These are phyloP conservation scores for Plasmopara muralis DNA, from an alignment of 352 stramenopile species.

Conservation along the genomic window DNA sequence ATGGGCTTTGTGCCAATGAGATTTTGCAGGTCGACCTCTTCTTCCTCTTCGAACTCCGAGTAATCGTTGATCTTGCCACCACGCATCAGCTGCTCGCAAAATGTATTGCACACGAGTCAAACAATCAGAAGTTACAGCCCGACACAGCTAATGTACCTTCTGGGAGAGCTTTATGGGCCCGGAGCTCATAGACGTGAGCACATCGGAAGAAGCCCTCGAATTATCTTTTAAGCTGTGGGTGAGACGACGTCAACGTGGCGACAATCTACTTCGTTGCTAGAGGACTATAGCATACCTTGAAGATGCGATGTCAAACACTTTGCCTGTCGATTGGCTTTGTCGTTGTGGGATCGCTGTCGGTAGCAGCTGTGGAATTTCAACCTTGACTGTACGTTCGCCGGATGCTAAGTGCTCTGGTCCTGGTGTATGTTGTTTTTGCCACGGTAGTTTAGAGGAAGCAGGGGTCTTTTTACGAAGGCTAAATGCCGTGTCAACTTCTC, in stretches of 20 bases:
- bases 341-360: slow-evolving; percentile 58
- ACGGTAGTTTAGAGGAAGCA: slow-evolving; percentile 13
- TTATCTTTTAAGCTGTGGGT: slow-evolving; percentile 47
- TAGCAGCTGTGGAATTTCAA: slow-evolving; percentile 38
- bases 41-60: slow-evolving; percentile 76
- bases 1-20: slow-evolving; percentile 44
- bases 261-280: slow-evolving; percentile 2
- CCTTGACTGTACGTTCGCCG: slow-evolving; percentile 10
- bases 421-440: slow-evolving; percentile 11
- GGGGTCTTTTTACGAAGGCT: slow-evolving; percentile 21
- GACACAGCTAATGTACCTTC: slow-evolving; percentile 30
- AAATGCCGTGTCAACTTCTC: slow-evolving; percentile 12
- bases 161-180: slow-evolving; percentile 49
- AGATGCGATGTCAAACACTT: slow-evolving; percentile 46
- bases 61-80: slow-evolving; percentile 69
- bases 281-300: slow-evolving; percentile 26
- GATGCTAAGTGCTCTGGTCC: slow-evolving; percentile 15
- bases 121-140: background rate
- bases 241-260: slow-evolving; percentile 2
- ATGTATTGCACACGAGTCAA: slow-evolving; percentile 2
- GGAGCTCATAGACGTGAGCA: slow-evolving; percentile 58
- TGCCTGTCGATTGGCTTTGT: slow-evolving; percentile 44
- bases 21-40: slow-evolving; percentile 68
- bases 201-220: slow-evolving; percentile 33
- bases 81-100: slow-evolving; percentile 43